Evolutionary conservation across 1,284 basidiomycete species (phyloP), one percentile per base, ranked within the genome.

Genomic region (Neolentinus lepideus): DNA sequence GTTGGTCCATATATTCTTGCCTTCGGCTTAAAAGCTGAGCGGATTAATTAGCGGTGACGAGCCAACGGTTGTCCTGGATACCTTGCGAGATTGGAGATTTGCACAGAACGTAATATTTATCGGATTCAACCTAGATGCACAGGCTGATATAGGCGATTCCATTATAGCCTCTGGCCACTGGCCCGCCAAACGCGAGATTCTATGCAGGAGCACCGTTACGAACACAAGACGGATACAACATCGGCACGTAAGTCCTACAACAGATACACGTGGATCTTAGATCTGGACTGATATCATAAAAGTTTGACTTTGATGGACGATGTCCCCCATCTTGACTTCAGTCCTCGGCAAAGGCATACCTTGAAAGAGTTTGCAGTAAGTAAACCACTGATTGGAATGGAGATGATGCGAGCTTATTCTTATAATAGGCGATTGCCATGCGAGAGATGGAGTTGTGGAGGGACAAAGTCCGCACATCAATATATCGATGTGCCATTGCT

Each of bases 391-490:
- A 6, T 9, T 52, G 9, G 9, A n/a, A 25, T 25, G n/a, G 11
- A 26, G 9, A 25, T 50, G 21, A 16, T 9, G 4, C 8, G 24
- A 16, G n/a, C 48, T 52, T 29, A 63, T 11, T n/a, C n/a, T 51
- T 36, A 25, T 21, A 21, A 3, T 58, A 83, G 77, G 88, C 90
- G 3, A 87, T 98, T 55, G 87, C 89, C n/a, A 93, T 97, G 88
- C 84, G 94, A 47, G 94, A 98, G 71, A 86, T 98, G 84, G 94
- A 97, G 69, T 73, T 98, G 2, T 94, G 93, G 91, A 78, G 89
- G 58, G 94, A 98, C 69, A 94, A 94, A 77, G 88, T 89, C 29
- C 54, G 10, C 21, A 54, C 57, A 4, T 31, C 29, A 11, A 54
- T 24, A 8, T 33, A 57, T 54, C 52, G 1, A 25, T 51, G 47